Conservation (phyloP, 306 rosid genomes). For the Gleditsia sinensis region DNA sequence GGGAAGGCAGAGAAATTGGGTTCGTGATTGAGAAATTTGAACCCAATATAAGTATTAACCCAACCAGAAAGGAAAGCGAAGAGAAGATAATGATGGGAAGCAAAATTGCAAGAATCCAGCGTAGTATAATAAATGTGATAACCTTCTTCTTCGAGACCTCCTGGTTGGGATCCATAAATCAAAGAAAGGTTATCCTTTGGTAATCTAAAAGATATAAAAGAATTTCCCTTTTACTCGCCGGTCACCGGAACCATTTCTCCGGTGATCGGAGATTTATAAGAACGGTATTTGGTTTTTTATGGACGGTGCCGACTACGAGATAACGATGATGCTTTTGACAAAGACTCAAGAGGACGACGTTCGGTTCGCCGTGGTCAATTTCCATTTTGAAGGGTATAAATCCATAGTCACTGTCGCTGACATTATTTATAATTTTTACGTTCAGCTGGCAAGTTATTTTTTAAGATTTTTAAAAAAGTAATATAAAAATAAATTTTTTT, state of each 20-base stretch:
- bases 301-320: neutral
- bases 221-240: conserved; percentile 32
- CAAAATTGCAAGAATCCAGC: conserved; percentile 51
- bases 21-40: conserved; percentile 54
- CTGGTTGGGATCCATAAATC: conserved; percentile 62
- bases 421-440: no score
- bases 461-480: no score
- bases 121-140: conserved; percentile 36
- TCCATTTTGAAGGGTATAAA: no score
- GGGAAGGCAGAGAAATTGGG: conserved; percentile 71
- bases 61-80: conserved; percentile 44
- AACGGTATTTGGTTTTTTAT: neutral
- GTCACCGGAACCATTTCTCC: conserved; percentile 77
- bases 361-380: no score
- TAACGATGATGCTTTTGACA: neutral
- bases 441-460: no score
- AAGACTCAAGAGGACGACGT: no score
- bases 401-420: no score
- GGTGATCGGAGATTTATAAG: conserved; percentile 56
- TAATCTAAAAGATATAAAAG: neutral
- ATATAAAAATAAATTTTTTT: no score
- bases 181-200: neutral
- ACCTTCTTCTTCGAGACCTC: conserved; percentile 30
- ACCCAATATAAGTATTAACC: conserved; percentile 43
- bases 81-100: conserved; percentile 48